Evolutionary conservation across 768 basidiomycete species (phyloP).

Genomic region (Sporobolomyces phaffii): DNA sequence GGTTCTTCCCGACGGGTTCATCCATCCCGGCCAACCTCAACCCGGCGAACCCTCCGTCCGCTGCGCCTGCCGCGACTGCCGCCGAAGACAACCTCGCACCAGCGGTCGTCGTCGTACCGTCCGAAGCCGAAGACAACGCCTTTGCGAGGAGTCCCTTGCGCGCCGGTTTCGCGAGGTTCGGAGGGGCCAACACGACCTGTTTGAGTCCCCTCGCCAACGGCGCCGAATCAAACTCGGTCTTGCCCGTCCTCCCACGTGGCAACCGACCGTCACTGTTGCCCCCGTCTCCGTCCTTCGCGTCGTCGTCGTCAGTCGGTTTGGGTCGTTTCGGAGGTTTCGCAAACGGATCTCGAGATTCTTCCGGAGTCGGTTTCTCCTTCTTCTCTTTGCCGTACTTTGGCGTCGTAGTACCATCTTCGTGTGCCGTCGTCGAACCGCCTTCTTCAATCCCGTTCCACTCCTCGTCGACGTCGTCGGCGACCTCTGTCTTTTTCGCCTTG

Average conservation of each 20-base stretch:
- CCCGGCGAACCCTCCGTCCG: slow-evolving; percentile 6
- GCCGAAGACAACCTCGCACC: not conserved
- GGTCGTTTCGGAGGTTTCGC: slow-evolving; percentile 6
- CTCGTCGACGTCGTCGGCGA: not conserved
- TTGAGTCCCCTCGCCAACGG: slow-evolving; percentile 39
- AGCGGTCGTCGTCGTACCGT: slow-evolving; percentile 17
- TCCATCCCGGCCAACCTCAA: slow-evolving; percentile 14
- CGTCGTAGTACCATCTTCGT: not conserved
- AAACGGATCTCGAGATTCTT: slow-evolving; percentile 31
- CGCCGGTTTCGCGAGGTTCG: slow-evolving; percentile 57
- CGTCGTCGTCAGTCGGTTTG: not conserved
- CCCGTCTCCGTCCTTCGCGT: not conserved
- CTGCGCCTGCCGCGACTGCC: not conserved
- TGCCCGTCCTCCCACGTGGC: slow-evolving; percentile 7
- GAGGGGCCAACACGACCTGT: slow-evolving; percentile 65
- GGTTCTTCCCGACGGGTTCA: slow-evolving; percentile 20
- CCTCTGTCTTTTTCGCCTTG: slow-evolving; percentile 4
- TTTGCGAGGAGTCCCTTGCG: slow-evolving; percentile 48
- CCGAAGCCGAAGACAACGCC: slow-evolving; percentile 24
- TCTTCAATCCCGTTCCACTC: not conserved
- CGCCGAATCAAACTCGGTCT: slow-evolving; percentile 30
- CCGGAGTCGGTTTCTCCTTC: slow-evolving; percentile 27
- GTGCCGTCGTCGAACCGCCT: slow-evolving; percentile 7
- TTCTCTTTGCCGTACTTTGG: slow-evolving; percentile 6
- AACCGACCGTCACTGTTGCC: not conserved